Evolutionary conservation across 768 basidiomycete genomes (phyloP).

Genomic region (Lactarius hatsudake): DNA sequence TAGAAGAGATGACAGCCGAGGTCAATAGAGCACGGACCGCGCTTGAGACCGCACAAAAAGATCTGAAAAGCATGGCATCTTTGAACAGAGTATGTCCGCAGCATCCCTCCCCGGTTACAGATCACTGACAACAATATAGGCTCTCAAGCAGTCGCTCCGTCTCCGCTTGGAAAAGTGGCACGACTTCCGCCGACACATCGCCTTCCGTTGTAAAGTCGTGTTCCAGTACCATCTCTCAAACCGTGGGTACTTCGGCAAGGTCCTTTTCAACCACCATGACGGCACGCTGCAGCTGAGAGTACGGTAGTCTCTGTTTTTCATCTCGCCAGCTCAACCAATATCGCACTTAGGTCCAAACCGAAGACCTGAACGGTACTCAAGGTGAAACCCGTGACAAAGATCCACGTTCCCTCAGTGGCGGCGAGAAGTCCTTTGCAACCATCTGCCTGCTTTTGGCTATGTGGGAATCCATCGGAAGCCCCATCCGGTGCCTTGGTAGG

Average conservation of each 20-base stretch:
- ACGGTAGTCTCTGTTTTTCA: slow-evolving; percentile 11
- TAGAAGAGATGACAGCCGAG: slow-evolving; percentile 74
- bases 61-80: slow-evolving; percentile 58
- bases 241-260: slow-evolving; percentile 87
- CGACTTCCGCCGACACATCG: slow-evolving; percentile 83
- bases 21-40: slow-evolving; percentile 61
- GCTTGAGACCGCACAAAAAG: slow-evolving; percentile 56
- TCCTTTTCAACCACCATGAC: slow-evolving; percentile 75
- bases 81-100: slow-evolving; percentile 59
- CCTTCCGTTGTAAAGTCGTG: slow-evolving; percentile 79
- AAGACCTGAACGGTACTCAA: slow-evolving; percentile 68
- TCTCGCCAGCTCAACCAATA: neutral
- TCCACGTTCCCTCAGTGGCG: slow-evolving; percentile 83
- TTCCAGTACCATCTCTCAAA: slow-evolving; percentile 81
- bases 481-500: slow-evolving; percentile 85
- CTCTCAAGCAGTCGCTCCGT: slow-evolving; percentile 61
- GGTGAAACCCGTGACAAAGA: slow-evolving; percentile 66
- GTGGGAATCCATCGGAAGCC: slow-evolving; percentile 95
- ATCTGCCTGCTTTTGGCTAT: slow-evolving; percentile 91
- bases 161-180: slow-evolving; percentile 75
- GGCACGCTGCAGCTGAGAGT: slow-evolving; percentile 67
- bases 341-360: slow-evolving; percentile 66
- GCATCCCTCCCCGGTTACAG: neutral
- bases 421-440: slow-evolving; percentile 96
- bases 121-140: slow-evolving; percentile 40